A percentile compares a stretch with the other conserved stretches of the same genome.
These are phyloP conservation scores for Annulohypoxylon moriforme DNA, from an alignment of 495 filamentous ascomycete species.

Conservation along the genomic window DNA sequence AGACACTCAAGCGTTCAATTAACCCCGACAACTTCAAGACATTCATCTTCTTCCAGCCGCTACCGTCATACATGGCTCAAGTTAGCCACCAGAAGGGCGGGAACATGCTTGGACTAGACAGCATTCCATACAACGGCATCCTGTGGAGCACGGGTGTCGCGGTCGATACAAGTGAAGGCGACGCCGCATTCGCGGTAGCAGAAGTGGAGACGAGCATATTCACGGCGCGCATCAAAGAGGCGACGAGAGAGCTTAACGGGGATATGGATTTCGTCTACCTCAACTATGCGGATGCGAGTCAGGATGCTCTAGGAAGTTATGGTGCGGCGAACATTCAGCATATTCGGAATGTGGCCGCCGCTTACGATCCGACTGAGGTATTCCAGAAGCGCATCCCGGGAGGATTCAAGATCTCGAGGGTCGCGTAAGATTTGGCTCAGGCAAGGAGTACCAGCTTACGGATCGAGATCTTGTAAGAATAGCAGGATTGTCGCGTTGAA, in stretches of 20 bases:
- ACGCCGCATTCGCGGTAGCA: constrained; percentile 17
- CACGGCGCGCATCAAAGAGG: constrained; percentile 31
- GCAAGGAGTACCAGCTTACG: neutral
- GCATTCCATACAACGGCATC: constrained; percentile 28
- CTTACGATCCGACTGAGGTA: constrained; percentile 61
- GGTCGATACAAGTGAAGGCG: constrained; percentile 12
- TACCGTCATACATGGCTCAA: constrained; percentile 44
- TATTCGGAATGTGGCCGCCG: constrained; percentile 53
- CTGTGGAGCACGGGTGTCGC: constrained; percentile 35
- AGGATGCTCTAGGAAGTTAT: constrained; percentile 61
- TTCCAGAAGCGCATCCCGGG: constrained; percentile 61
- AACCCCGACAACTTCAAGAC: constrained; percentile 18
- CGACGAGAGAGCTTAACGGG: constrained; percentile 38
- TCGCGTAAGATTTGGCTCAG: constrained; percentile 4
- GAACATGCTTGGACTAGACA: constrained; percentile 50
- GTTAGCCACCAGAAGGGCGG: constrained; percentile 45
- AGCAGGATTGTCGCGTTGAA: neutral
- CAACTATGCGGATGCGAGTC: constrained; percentile 58
- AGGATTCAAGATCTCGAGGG: constrained; percentile 47
- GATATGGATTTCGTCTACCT: constrained; percentile 50
- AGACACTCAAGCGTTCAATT: constrained; percentile 23
- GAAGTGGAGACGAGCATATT: constrained; percentile 24
- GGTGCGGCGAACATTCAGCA: constrained; percentile 57
- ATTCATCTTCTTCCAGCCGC: constrained; percentile 48
- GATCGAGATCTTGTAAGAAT: neutral